Percentiles rank a stretch among this genome's conserved stretches.
phyloP scores from a whole-genome alignment of 306 rosid genomes.

The Vigna nakashimae region DNA sequence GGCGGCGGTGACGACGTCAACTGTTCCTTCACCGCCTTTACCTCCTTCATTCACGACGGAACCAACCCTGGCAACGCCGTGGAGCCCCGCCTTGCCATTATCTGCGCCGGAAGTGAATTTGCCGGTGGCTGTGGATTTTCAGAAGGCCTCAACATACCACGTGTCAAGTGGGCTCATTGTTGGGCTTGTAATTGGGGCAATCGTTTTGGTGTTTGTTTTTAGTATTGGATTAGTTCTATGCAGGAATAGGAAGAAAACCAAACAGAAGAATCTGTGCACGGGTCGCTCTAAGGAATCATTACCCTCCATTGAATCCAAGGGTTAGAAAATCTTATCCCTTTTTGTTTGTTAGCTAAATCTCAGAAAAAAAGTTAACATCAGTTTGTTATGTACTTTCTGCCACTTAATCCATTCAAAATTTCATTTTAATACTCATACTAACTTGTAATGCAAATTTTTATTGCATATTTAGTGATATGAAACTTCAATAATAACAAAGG shows the following conservation, averaged over 20 bases:
- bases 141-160: conserved; percentile 27
- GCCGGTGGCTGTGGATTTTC: conserved; percentile 47
- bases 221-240: conserved; percentile 30
- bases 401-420: neutral
- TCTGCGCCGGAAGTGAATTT: conserved; percentile 5
- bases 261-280: neutral
- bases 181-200: conserved; percentile 45
- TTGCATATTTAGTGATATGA: neutral
- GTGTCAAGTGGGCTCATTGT: conserved; percentile 37
- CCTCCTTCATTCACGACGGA: neutral
- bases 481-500: neutral
- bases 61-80: conserved; percentile 16
- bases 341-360: neutral
- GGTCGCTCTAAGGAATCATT: conserved; percentile 25
- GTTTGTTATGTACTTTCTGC: neutral
- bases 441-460: neutral
- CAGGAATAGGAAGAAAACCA: conserved; percentile 43
- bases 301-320: conserved; percentile 37
- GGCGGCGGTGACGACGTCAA: neutral
- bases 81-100: neutral
- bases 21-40: neutral
- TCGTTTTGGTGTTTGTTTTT: conserved; percentile 36
- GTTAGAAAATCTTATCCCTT: conserved; percentile 40
- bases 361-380: neutral
- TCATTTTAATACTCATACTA: neutral